phyloP scores from a whole-genome alignment of 768 basidiomycete species.

The Leccinum uliginosum region DNA sequence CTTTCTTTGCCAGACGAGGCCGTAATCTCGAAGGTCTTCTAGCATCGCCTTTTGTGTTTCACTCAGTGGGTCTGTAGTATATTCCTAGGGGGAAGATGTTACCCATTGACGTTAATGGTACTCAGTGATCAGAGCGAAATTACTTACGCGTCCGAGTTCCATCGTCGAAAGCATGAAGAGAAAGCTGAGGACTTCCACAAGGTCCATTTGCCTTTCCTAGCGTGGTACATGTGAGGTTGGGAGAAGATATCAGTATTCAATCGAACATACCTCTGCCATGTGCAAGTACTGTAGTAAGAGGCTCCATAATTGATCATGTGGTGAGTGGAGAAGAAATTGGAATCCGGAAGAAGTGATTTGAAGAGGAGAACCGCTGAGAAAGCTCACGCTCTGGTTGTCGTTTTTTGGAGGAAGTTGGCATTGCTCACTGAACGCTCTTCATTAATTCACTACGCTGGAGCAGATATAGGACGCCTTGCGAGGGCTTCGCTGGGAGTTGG shows the following conservation, averaged over 20 bases:
- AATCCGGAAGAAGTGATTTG: slow-evolving; percentile 94
- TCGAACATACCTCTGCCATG: slow-evolving; percentile 65
- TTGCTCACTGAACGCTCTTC: slow-evolving; percentile 59
- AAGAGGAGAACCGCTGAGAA: slow-evolving; percentile 47
- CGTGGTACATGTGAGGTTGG: slow-evolving; percentile 12
- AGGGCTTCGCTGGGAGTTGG: slow-evolving; percentile 70
- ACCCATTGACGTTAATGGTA: neutral
- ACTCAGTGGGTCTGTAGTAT: slow-evolving; percentile 77
- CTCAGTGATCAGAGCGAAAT: neutral
- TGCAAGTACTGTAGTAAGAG: slow-evolving; percentile 86
- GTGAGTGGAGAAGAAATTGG: slow-evolving; percentile 92
- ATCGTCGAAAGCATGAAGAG: slow-evolving; percentile 97
- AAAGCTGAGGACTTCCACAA: slow-evolving; percentile 90
- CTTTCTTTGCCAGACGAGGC: slow-evolving; percentile 84
- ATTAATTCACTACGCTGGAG: slow-evolving; percentile 85
- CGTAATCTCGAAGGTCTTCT: slow-evolving; percentile 90
- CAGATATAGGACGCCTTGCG: slow-evolving; percentile 78
- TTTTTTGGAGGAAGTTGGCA: neutral
- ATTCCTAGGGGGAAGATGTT: slow-evolving; percentile 56
- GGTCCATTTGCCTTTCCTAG: slow-evolving; percentile 84
- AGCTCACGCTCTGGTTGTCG: neutral
- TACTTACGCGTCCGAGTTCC: slow-evolving; percentile 81
- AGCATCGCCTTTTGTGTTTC: slow-evolving; percentile 83
- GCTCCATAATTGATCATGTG: slow-evolving; percentile 95
- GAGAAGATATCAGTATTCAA: neutral